A percentile compares a stretch with the other conserved stretches of the same genome.
phyloP scores from a whole-genome alignment of 108 stramenopile genomes.

The Skeletonema menzelii region DNA sequence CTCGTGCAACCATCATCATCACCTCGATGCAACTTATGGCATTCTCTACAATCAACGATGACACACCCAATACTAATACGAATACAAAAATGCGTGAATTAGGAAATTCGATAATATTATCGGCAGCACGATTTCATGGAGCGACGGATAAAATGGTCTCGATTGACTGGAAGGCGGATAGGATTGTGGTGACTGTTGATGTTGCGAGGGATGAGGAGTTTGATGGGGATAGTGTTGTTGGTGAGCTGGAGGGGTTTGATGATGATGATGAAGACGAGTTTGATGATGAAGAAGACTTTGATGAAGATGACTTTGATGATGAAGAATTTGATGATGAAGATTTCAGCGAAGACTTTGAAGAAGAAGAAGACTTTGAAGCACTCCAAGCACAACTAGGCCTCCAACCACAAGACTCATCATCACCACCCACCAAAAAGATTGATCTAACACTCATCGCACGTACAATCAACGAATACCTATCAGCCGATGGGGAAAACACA shows the following conservation, averaged over 20 bases:
- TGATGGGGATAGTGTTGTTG: not conserved
- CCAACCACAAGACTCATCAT: not conserved
- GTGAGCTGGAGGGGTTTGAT: constrained; percentile 25
- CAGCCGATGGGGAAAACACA: constrained; percentile 30
- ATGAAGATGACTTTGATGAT: constrained; percentile 1
- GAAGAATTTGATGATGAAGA: constrained; percentile 5
- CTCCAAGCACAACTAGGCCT: constrained; percentile 1
- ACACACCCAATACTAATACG: no score
- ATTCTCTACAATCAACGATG: not conserved
- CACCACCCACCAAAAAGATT: constrained; percentile 10
- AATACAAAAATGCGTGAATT: constrained; percentile 1
- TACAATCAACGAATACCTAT: constrained; percentile 64
- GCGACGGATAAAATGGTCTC: constrained; percentile 33
- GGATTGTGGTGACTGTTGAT: constrained; percentile 61
- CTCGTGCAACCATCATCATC: no score
- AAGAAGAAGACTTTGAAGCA: constrained; percentile 8
- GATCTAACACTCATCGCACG: constrained; percentile 57
- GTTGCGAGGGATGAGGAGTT: constrained; percentile 34
- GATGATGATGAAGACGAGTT: constrained; percentile 15
- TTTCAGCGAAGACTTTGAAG: constrained; percentile 1
- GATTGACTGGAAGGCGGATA: constrained; percentile 66
- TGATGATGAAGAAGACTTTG: constrained; percentile 2
- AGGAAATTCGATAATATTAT: constrained; percentile 12
- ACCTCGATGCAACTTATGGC: no score
- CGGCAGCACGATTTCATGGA: constrained; percentile 19